Conservation (phyloP, 148 eudicot species). For the Persicaria maculosa region DNA sequence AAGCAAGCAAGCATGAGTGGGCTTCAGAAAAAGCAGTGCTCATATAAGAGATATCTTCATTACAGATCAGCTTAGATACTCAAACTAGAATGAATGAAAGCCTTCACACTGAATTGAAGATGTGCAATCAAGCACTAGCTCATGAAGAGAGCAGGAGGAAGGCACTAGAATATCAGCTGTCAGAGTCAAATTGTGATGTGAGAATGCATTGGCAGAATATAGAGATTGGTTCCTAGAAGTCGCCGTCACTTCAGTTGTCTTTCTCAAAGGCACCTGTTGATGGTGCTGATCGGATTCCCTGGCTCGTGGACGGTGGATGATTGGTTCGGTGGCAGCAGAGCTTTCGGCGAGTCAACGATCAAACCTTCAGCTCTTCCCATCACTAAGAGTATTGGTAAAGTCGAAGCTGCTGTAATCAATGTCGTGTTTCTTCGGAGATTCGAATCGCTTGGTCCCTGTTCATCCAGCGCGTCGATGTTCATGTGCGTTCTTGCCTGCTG, state of each 20-base stretch:
- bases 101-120: slow-evolving; percentile 41
- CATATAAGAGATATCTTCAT: slow-evolving; percentile 40
- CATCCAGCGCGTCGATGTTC: too few species aligned
- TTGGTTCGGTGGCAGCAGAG: slow-evolving; percentile 29
- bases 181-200: slow-evolving; percentile 46
- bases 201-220: slow-evolving; percentile 42
- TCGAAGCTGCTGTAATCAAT: slow-evolving; percentile 45
- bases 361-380: slow-evolving; percentile 45
- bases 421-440: slow-evolving; percentile 46
- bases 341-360: slow-evolving; percentile 53
- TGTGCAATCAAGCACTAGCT: slow-evolving; percentile 65
- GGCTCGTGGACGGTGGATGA: slow-evolving; percentile 59
- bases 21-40: slow-evolving; percentile 43
- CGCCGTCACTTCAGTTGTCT: too few species aligned
- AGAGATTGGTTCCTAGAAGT: slow-evolving; percentile 15
- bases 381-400: slow-evolving; percentile 57
- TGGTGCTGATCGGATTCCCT: slow-evolving; percentile 45
- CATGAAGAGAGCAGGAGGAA: slow-evolving; percentile 72
- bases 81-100: slow-evolving; percentile 45
- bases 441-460: slow-evolving; percentile 17
- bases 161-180: slow-evolving; percentile 46
- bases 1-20: slow-evolving; percentile 50
- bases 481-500: too few species aligned
- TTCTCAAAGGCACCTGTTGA: slow-evolving; percentile 5
- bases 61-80: slow-evolving; percentile 57